These are phyloP conservation scores for Helotiales sp. DNA, from an alignment of 2,329 filamentous ascomycete species.

Conservation along the genomic window DNA sequence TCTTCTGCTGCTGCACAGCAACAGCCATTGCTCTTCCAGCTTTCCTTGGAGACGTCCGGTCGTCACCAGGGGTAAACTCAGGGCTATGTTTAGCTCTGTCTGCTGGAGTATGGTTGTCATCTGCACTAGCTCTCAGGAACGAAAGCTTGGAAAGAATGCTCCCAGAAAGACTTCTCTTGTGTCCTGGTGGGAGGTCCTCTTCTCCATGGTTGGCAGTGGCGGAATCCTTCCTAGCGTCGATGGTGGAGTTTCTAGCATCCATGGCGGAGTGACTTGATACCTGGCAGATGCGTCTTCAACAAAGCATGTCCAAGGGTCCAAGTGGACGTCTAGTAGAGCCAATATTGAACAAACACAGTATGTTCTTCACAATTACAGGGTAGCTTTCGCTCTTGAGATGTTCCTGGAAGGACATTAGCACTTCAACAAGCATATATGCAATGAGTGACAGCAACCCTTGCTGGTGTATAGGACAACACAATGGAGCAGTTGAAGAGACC, in stretches of 20 bases:
- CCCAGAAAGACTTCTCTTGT: conserved; percentile 48
- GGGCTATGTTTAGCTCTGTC: conserved; percentile 37
- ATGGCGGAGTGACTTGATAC: neutral
- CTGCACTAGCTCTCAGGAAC: conserved; percentile 62
- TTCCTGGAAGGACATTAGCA: neutral
- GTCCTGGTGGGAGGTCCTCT: conserved; percentile 49
- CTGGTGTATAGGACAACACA: neutral
- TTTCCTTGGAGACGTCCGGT: conserved; percentile 39
- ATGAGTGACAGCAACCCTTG: neutral
- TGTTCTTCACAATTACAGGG: neutral
- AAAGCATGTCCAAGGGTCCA: neutral
- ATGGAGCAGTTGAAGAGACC: no score
- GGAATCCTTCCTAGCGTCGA: conserved; percentile 5
- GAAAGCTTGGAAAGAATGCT: conserved; percentile 72
- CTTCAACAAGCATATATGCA: neutral
- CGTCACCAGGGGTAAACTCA: conserved; percentile 41
- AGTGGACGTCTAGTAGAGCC: neutral
- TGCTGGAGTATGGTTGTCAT: conserved; percentile 43
- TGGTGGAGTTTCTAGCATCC: neutral
- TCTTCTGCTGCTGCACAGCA: conserved; percentile 53
- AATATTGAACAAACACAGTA: neutral
- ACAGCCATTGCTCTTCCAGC: conserved; percentile 42
- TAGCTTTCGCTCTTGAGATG: no score
- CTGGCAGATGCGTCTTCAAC: neutral
- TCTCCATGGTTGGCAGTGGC: conserved; percentile 4